phyloP scores from a whole-genome alignment of 495 filamentous ascomycete genomes.

The Ascodesmis nigricans region DNA sequence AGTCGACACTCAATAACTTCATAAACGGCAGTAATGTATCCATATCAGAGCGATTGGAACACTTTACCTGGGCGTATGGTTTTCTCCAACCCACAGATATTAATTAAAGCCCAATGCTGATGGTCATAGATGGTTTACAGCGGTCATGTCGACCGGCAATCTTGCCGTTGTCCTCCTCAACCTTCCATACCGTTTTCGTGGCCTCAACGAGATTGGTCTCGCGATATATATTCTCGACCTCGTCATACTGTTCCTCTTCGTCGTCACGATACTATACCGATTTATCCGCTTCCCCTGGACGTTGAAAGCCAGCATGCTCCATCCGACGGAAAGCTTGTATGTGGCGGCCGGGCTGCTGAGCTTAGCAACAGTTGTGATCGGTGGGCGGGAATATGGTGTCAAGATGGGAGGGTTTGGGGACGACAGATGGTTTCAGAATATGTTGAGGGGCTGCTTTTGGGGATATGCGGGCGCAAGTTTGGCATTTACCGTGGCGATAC shows the following conservation, averaged over 20 bases:
- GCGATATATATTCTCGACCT: not conserved
- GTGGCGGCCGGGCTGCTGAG: constrained; percentile 1
- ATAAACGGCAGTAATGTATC: too few relatives aligned
- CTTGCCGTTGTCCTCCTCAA: not conserved
- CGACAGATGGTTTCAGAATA: not conserved
- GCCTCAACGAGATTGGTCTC: not conserved
- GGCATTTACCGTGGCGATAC: not conserved
- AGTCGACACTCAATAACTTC: too few relatives aligned
- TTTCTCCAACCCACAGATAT: not conserved
- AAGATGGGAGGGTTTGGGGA: not conserved
- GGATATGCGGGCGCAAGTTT: not conserved
- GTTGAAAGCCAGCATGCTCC: not conserved
- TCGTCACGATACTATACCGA: not conserved
- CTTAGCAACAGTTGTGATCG: not conserved
- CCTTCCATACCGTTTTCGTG: constrained; percentile 3
- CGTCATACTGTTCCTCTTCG: not conserved
- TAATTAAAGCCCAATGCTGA: not conserved
- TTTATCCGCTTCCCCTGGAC: constrained; percentile 2
- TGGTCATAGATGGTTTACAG: constrained; percentile 4
- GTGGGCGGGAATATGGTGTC: not conserved
- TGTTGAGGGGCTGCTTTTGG: not conserved
- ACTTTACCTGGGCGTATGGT: constrained; percentile 4
- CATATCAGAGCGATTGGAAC: too few relatives aligned
- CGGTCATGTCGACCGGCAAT: constrained; percentile 2
- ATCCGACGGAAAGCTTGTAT: constrained; percentile 3